A percentile compares a stretch with the other conserved stretches of the same genome.
Evolutionary conservation across 2,329 filamentous ascomycete species (phyloP).

Genomic region (Chlorencoelia australis): DNA sequence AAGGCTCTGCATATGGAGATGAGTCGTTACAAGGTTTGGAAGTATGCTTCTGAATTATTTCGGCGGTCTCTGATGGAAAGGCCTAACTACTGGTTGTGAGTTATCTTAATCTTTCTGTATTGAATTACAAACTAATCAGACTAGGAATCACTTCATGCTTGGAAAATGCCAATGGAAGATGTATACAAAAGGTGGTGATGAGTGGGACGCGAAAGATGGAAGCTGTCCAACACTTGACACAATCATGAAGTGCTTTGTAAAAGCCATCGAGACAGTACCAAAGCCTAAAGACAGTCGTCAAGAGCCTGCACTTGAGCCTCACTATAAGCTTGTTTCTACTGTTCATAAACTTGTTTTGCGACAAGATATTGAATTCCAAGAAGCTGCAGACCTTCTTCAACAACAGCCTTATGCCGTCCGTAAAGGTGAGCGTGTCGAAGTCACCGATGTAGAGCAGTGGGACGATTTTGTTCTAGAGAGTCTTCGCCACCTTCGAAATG

Average conservation of each 20-base stretch:
- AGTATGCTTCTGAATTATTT: conserved; percentile 52
- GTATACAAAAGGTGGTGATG: conserved; percentile 38
- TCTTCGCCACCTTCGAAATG: conserved; percentile 26
- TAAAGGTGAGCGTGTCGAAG: conserved; percentile 23
- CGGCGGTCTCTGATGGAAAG: conserved; percentile 46
- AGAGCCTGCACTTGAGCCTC: conserved; percentile 61
- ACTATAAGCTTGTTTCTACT: conserved; percentile 60
- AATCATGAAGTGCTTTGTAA: conserved; percentile 46
- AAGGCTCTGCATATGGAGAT: conserved; percentile 46
- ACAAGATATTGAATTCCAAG: conserved; percentile 17
- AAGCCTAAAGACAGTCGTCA: conserved; percentile 47
- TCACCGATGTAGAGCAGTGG: conserved; percentile 39
- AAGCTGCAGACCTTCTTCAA: conserved; percentile 27
- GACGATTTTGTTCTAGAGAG: conserved; percentile 45
- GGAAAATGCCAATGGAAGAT: conserved; percentile 68
- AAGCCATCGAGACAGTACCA: conserved; percentile 51
- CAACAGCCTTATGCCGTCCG: conserved; percentile 22
- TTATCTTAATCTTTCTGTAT: conserved; percentile 12
- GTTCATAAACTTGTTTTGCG: conserved; percentile 53
- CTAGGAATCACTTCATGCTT: conserved; percentile 54
- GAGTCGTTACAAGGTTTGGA: conserved; percentile 51
- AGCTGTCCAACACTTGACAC: conserved; percentile 28
- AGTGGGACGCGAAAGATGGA: conserved; percentile 29
- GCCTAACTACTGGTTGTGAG: conserved; percentile 52
- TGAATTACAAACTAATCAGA: conserved; percentile 17